Evolutionary conservation across 2,329 filamentous ascomycete species (phyloP).

Genomic region (Alternaria dauci): DNA sequence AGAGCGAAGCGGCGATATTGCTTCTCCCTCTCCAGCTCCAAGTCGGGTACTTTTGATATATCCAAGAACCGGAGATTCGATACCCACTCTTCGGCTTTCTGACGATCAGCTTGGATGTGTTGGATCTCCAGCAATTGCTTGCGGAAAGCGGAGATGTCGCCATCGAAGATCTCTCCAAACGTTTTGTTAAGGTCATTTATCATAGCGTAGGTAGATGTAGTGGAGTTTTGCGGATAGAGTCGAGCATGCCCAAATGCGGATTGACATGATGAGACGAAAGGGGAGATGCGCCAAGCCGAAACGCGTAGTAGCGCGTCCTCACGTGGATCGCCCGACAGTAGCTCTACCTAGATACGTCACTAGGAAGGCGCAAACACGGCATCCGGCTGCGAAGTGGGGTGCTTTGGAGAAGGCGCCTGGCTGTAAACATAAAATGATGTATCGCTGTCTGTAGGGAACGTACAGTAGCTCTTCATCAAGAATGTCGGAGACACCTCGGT

Average conservation of each 20-base stretch:
- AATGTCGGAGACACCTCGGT: not conserved
- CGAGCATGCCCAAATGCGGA: not conserved
- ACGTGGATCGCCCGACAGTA: not conserved
- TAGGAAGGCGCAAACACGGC: not conserved
- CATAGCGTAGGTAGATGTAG: slow-evolving; percentile 7
- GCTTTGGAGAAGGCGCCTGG: not conserved
- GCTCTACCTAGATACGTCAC: not conserved
- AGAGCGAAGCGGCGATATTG: not conserved
- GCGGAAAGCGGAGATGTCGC: slow-evolving; percentile 15
- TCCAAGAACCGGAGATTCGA: slow-evolving; percentile 23
- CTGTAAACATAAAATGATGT: not conserved
- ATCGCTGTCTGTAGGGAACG: not conserved
- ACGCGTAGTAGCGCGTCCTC: slow-evolving; percentile 1
- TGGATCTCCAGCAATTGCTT: slow-evolving; percentile 27
- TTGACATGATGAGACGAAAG: not conserved
- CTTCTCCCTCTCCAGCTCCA: not conserved
- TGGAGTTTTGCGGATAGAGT: not conserved
- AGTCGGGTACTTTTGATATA: slow-evolving; percentile 20
- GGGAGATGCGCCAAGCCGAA: not conserved
- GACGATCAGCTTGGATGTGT: slow-evolving; percentile 12
- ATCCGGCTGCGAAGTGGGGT: not conserved
- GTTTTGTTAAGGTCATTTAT: slow-evolving; percentile 26
- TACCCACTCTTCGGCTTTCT: slow-evolving; percentile 21
- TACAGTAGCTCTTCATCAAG: not conserved
- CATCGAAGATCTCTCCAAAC: slow-evolving; percentile 28